Base-by-base conservation (phyloP, 1,139 yeast species). In the Magnusiomyces magnusii region DNA sequence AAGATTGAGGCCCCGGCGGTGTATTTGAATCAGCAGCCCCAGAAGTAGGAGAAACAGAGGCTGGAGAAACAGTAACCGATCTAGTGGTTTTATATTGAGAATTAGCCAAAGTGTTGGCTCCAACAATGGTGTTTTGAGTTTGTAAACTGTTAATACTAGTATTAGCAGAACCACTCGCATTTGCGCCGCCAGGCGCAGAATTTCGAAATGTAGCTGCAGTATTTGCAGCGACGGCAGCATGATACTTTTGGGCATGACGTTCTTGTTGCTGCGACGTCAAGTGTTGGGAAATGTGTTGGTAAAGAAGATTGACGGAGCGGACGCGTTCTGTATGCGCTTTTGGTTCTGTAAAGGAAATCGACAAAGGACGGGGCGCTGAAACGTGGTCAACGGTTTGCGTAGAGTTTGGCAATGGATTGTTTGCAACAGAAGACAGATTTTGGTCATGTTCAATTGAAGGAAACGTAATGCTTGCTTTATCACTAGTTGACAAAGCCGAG, bases 281-380 rank as follows among this genome's bases (percentile, higher is more conserved):
- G 39, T 53, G 55, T 19, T 53, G 55, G 21, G 51, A 21, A 27
- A 53, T 53, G 28, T 53, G 47, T 34, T 57, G 62, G 28, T 57
- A 58, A 24, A 56, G 57, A 10, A 53, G 47, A 54, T 55, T 60
- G 21, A 58, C 59, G 1, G 58, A 53, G 5, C 62, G 56, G 2
- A 58, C 49, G 19, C 62, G 52, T 23, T 58, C 62, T 1, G 59
- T 53, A 52, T 60, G 62, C 5, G 60, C 57, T 34, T 53, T 57
- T 2, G 62, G 62, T 51, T 60, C 62, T 15, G 56, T 60, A 36
- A 60, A 60, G 7, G 62, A 60, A 23, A 60, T 60, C 2, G 55
- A 53, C 10, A 51, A 53, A 10, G 42, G 41, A 21, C 55, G 31
- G 3, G 51, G 49, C 17, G 49, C 24, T n/a, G 49, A 44, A 13